Evolutionary conservation across 768 basidiomycete genomes (phyloP).

Genomic region (Termitomyces sp.): DNA sequence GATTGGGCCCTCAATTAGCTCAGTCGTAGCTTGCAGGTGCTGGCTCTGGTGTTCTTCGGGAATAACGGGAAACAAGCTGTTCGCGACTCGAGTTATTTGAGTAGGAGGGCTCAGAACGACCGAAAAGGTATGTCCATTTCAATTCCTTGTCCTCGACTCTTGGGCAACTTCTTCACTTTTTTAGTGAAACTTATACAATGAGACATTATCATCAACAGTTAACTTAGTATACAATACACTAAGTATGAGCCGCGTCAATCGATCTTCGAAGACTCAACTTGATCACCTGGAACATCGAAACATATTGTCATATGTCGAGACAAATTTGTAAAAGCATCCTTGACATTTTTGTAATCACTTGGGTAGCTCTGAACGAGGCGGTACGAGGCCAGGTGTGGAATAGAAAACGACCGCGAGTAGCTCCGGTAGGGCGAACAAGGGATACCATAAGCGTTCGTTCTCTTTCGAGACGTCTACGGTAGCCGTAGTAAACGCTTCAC

Average conservation of each 20-base stretch:
- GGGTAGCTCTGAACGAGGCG: slow-evolving; percentile 26
- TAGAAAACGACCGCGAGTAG: slow-evolving; percentile 29
- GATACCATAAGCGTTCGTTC: slow-evolving; percentile 36
- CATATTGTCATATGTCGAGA: neutral
- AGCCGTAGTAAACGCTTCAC: slow-evolving; percentile 30
- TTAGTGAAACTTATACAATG: too few species aligned
- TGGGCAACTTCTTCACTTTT: neutral
- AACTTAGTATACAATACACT: neutral
- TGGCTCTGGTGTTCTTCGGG: too few species aligned
- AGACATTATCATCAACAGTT: neutral
- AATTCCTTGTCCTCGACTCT: neutral
- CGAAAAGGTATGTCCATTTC: neutral
- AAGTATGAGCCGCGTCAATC: neutral
- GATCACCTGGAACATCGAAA: neutral
- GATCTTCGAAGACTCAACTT: neutral
- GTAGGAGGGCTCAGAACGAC: neutral
- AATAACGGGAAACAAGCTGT: too few species aligned
- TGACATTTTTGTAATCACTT: slow-evolving; percentile 8
- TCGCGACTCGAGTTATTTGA: too few species aligned
- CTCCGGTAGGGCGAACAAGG: slow-evolving; percentile 33
- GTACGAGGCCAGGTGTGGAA: slow-evolving; percentile 28
- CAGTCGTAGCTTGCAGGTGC: neutral
- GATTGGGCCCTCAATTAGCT: neutral
- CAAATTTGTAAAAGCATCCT: neutral
- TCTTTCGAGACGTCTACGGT: slow-evolving; percentile 21